A percentile compares a stretch with the other conserved stretches of the same genome.
Evolutionary conservation across 805 yeast genomes (phyloP).

Genomic region (Sugiyamaella chiloensis): DNA sequence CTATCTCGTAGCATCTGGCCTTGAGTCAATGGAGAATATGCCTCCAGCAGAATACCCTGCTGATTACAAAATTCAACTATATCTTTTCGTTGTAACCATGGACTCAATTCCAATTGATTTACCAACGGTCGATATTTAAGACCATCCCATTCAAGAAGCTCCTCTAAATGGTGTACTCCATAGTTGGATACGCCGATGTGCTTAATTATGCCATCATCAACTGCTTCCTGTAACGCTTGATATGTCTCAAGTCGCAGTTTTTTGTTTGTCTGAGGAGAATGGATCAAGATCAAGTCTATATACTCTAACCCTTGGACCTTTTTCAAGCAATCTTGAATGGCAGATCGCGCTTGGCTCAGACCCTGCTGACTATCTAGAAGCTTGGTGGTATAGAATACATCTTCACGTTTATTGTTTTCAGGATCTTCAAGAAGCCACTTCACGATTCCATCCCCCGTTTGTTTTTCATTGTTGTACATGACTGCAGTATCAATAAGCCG

Average conservation of each 20-base stretch:
- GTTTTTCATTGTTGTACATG: slow-evolving; percentile 69
- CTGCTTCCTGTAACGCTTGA: slow-evolving; percentile 69
- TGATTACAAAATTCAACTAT: slow-evolving; percentile 53
- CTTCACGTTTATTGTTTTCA: slow-evolving; percentile 63
- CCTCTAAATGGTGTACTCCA: slow-evolving; percentile 60
- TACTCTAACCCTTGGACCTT: slow-evolving; percentile 74
- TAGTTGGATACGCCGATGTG: slow-evolving; percentile 84
- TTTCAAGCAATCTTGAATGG: slow-evolving; percentile 58
- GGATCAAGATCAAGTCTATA: slow-evolving; percentile 79
- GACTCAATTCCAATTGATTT: slow-evolving; percentile 64
- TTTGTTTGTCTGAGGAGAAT: slow-evolving; percentile 72
- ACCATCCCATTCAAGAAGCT: slow-evolving; percentile 65
- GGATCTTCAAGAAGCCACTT: slow-evolving; percentile 59
- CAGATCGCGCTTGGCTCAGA: slow-evolving; percentile 66
- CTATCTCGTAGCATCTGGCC: slow-evolving; percentile 52
- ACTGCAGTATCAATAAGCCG: slow-evolving; percentile 70
- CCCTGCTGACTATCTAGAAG: slow-evolving; percentile 84
- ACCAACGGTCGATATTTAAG: slow-evolving; percentile 89
- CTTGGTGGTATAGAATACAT: slow-evolving; percentile 75
- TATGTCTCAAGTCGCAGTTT: slow-evolving; percentile 75
- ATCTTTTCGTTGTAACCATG: slow-evolving; percentile 54
- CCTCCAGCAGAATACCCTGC: slow-evolving; percentile 73
- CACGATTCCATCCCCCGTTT: slow-evolving; percentile 63
- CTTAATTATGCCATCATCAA: slow-evolving; percentile 60
- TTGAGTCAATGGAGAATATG: slow-evolving; percentile 81